Evolutionary conservation across 2,329 filamentous ascomycete genomes (phyloP).

Genomic region (Paecilomyces sp.): DNA sequence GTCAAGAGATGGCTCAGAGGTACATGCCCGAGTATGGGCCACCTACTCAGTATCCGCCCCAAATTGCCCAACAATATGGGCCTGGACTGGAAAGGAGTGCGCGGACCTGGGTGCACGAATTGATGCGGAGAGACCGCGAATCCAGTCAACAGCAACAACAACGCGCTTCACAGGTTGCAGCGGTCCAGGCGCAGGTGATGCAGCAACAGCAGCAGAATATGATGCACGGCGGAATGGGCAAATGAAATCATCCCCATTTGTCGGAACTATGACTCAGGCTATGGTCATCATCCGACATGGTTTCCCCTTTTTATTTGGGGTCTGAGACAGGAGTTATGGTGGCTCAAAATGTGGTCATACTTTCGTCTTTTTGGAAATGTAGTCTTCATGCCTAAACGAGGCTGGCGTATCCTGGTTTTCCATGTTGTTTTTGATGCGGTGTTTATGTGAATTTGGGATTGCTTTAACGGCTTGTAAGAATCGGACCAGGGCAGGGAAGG

Average conservation of each 20-base stretch:
- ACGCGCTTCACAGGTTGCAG: constrained; percentile 21
- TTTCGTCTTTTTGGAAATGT: neutral
- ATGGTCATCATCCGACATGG: neutral
- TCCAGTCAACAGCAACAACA: constrained; percentile 24
- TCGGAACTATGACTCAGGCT: neutral
- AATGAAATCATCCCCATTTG: constrained; percentile 9
- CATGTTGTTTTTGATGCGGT: neutral
- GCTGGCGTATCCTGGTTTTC: neutral
- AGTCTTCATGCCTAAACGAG: neutral
- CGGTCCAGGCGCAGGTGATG: constrained; percentile 25
- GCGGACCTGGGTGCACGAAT: constrained; percentile 28
- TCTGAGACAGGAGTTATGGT: neutral
- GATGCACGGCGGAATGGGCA: constrained; percentile 35
- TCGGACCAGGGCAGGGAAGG: neutral
- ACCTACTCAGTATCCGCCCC: constrained; percentile 30
- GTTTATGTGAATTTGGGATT: neutral
- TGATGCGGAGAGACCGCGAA: constrained; percentile 32
- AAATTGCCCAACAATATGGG: constrained; percentile 30
- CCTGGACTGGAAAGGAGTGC: constrained; percentile 29
- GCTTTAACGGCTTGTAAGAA: neutral
- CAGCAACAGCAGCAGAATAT: constrained; percentile 33
- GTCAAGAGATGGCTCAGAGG: constrained; percentile 30
- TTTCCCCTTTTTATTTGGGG: neutral
- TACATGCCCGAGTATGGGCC: constrained; percentile 31
- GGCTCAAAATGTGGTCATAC: neutral